Evolutionary conservation across 78 protist genomes (phyloP), one percentile per base, ranked within the genome.

Genomic region (Dictyostelium capitatum): DNA sequence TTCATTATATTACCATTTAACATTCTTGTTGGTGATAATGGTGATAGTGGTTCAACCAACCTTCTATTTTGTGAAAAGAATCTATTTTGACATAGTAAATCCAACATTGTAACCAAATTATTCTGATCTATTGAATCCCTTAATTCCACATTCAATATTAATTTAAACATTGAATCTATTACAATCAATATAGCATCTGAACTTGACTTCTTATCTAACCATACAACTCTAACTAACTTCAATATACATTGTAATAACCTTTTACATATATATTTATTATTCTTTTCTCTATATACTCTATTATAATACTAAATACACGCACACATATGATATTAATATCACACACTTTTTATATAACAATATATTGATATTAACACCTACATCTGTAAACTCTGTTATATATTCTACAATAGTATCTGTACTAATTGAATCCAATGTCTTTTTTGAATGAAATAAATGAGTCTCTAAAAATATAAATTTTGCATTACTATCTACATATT

Each of bases 11-110:
- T n/a, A 37, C 17, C n/a, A 23, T 19, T 23, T 59, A 59, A 23
- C 69, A 59, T 59, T 59, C 69, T 59, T 7, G 69, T 59, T 59
- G 69, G 69, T 59, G 69, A 59, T 59, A 59, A 59, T 59, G 69
- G 69, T 59, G 69, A 59, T 59, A 59, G 25, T 59, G 69, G 69
- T 23, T 59, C 69, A 59, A 59, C 25, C 3, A 25, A 25, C n/a
- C 69, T 59, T 59, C 69, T 59, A 59, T 59, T 59, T 59, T 30
- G n/a, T 23, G 69, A 23, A 59, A 59, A 59, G 69, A 59, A 59
- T 59, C 25, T 59, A 59, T 59, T 59, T 59, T 59, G 69, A 59
- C 69, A 59, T 59, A 59, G n/a, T 59, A 59, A 59, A 59, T 59
- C 69, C 9, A 59, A 59, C 69, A 59, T 59, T 59, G 25, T n/a